Conservation (phyloP, 495 filamentous ascomycete species). For the Parathielavia hyrcaniae region DNA sequence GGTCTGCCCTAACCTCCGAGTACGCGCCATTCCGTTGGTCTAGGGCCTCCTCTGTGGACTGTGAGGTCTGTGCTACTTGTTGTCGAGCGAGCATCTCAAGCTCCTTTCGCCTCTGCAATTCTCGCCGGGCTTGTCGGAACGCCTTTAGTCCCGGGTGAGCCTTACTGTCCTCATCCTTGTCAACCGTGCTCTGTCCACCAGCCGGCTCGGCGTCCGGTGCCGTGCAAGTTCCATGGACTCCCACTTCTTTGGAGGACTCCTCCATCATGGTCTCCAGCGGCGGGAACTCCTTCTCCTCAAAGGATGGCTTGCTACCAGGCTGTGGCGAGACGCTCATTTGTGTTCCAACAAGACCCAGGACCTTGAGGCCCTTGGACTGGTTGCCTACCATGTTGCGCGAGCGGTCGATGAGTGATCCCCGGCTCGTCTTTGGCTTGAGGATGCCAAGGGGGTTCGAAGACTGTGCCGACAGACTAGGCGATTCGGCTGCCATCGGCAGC, state of each 20-base stretch:
- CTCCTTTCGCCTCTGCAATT: conserved; percentile 48
- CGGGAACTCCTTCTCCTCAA: conserved; percentile 28
- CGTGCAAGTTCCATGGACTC: conserved; percentile 34
- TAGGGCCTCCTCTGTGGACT: conserved; percentile 17
- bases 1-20: conserved; percentile 30
- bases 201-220: conserved; percentile 20
- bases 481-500: conserved; percentile 43
- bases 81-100: conserved; percentile 36
- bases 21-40: conserved; percentile 23
- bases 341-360: conserved; percentile 57
- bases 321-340: conserved; percentile 49
- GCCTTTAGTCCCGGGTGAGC: conserved; percentile 41
- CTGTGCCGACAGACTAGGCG: conserved; percentile 36
- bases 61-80: conserved; percentile 27
- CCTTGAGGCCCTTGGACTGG: conserved; percentile 62
- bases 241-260: conserved; percentile 42
- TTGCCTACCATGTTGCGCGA: conserved; percentile 29
- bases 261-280: conserved; percentile 29
- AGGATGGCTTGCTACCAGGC: conserved; percentile 30
- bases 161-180: conserved; percentile 31
- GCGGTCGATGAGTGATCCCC: conserved; percentile 51
- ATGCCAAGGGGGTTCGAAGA: conserved; percentile 57
- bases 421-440: conserved; percentile 61
- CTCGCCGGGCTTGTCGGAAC: conserved; percentile 49
- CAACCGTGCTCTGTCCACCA: conserved; percentile 15